phyloP scores from a whole-genome alignment of 768 basidiomycete genomes.

The Mycena albidolilacea region DNA sequence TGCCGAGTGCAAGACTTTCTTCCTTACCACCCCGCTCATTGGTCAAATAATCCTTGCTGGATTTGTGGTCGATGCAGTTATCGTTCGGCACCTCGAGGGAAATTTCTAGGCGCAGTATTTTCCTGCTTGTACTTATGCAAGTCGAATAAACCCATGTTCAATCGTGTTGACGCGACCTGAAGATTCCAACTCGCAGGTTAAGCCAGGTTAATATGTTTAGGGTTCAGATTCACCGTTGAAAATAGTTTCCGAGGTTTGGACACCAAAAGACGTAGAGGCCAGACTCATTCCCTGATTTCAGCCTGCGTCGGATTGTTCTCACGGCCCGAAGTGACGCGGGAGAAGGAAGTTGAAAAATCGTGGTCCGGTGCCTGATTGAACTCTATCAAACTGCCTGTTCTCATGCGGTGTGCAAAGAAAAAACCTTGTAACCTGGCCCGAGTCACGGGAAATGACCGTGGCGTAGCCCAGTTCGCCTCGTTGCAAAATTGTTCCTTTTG shows the following conservation, averaged over 20 bases:
- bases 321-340: background rate
- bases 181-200: too few relatives aligned
- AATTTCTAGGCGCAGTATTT: background rate
- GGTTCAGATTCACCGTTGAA: too few relatives aligned
- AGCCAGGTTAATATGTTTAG: too few relatives aligned
- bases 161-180: background rate
- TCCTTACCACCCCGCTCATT: constrained; percentile 45
- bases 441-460: background rate
- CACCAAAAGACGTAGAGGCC: too few relatives aligned
- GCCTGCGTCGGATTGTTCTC: background rate
- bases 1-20: constrained; percentile 45
- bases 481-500: constrained; percentile 9
- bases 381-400: too few relatives aligned
- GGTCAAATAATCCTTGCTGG: constrained; percentile 48
- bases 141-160: background rate
- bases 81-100: constrained; percentile 24
- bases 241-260: too few relatives aligned
- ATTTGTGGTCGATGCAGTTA: constrained; percentile 44
- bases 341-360: background rate
- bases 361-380: background rate
- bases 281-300: too few relatives aligned
- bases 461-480: background rate
- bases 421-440: too few relatives aligned
- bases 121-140: background rate
- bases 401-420: too few relatives aligned